Evolutionary conservation across 345 rosid species (phyloP).

Genomic region (Rhodamnia argentea): DNA sequence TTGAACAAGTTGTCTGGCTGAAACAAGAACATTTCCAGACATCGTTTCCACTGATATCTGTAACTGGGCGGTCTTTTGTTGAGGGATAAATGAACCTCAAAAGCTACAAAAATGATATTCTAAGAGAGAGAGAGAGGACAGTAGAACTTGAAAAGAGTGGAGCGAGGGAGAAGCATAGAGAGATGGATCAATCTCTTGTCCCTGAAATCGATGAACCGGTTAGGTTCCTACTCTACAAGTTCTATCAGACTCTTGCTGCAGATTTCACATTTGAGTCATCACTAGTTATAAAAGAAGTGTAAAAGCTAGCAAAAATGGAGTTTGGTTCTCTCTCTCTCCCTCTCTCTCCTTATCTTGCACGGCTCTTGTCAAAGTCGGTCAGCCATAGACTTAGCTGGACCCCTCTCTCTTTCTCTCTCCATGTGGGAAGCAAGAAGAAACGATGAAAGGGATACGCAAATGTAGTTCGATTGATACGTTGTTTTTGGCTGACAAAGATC

Average conservation of each 20-base stretch:
- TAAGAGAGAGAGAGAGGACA: background rate
- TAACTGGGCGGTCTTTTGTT: background rate
- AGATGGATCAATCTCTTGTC: background rate
- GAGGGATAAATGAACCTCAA: background rate
- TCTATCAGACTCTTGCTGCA: background rate
- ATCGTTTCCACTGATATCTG: slow-evolving; percentile 10
- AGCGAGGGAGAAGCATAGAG: background rate
- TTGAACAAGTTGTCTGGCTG: slow-evolving; percentile 29
- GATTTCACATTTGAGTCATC: background rate
- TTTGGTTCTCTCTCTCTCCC: background rate
- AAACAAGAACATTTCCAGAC: slow-evolving; percentile 17
- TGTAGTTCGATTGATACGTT: background rate
- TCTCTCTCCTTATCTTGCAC: slow-evolving; percentile 20
- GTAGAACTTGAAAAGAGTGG: background rate
- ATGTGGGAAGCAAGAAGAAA: background rate
- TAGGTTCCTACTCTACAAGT: background rate
- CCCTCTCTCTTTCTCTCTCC: slow-evolving; percentile 4
- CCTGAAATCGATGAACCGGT: background rate
- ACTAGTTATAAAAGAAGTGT: background rate
- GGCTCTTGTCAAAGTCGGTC: slow-evolving; percentile 51
- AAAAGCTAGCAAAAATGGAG: background rate
- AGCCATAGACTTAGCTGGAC: slow-evolving; percentile 60
- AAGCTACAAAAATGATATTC: background rate
- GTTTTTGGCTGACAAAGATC: background rate
- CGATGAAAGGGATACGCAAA: background rate